Conservation (phyloP, 306 rosid species). For the Comarum palustre region DNA sequence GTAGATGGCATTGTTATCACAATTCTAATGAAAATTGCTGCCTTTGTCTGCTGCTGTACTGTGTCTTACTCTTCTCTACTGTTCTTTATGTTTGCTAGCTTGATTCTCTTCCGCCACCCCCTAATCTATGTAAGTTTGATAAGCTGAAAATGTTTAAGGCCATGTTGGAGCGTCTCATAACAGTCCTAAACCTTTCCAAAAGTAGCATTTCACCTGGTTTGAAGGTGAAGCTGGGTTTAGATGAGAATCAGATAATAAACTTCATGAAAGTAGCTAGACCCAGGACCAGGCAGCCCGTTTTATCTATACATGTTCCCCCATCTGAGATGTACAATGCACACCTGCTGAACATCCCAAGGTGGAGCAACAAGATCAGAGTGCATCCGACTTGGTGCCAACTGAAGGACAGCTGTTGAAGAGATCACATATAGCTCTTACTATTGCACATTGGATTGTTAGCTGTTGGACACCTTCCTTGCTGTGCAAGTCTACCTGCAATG, state of each 20-base stretch:
- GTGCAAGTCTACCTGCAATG: no score
- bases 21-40: background rate
- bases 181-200: slow-evolving; percentile 47
- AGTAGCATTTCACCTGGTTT: slow-evolving; percentile 17
- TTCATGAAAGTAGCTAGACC: slow-evolving; percentile 40
- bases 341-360: slow-evolving; percentile 60
- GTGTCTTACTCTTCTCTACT: slow-evolving; percentile 14
- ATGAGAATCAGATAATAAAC: slow-evolving; percentile 53
- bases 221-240: slow-evolving; percentile 45
- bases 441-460: no score
- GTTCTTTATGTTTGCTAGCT: slow-evolving; percentile 35
- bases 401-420: slow-evolving; percentile 33
- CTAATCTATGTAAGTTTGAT: slow-evolving; percentile 44
- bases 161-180: slow-evolving; percentile 45
- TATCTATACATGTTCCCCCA: slow-evolving; percentile 49
- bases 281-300: slow-evolving; percentile 43
- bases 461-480: no score
- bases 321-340: slow-evolving; percentile 56
- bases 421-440: no score
- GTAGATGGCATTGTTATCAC: background rate
- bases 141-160: slow-evolving; percentile 42
- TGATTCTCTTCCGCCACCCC: slow-evolving; percentile 44
- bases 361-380: slow-evolving; percentile 55
- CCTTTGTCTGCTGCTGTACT: background rate
- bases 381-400: slow-evolving; percentile 46